A percentile compares a stretch with the other conserved stretches of the same genome.
These are phyloP conservation scores for Aspergillus felis DNA, from an alignment of 2,329 filamentous ascomycete species.

Conservation along the genomic window DNA sequence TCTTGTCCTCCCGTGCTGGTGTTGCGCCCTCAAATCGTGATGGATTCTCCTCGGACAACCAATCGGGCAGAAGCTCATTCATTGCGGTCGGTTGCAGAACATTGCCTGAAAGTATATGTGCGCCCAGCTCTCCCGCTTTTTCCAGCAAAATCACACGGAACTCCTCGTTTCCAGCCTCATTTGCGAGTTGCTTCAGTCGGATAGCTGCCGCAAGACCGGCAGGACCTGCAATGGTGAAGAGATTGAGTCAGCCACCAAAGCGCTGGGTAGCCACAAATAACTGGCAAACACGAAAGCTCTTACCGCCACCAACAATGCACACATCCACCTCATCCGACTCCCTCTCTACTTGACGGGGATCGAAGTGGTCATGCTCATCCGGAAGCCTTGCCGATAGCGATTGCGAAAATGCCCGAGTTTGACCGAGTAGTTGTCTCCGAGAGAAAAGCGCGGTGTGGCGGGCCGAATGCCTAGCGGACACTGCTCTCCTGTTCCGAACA, in stretches of 20 bases:
- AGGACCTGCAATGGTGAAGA: conserved; percentile 54
- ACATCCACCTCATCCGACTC: conserved; percentile 94
- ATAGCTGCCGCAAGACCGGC: conserved; percentile 91
- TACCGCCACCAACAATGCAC: conserved; percentile 88
- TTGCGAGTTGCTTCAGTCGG: conserved; percentile 89
- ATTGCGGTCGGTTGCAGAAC: conserved; percentile 87
- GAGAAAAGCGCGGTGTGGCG: conserved; percentile 20
- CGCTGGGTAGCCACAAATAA: not conserved
- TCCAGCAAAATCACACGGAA: conserved; percentile 90
- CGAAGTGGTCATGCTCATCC: conserved; percentile 56
- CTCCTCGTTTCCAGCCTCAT: conserved; percentile 90
- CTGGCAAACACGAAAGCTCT: conserved; percentile 13
- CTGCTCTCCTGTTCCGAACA: conserved; percentile 14
- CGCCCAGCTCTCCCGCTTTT: conserved; percentile 91
- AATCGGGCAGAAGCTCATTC: conserved; percentile 87
- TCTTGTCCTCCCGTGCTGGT: conserved; percentile 75
- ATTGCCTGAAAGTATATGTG: conserved; percentile 92
- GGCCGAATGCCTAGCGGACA: conserved; percentile 16
- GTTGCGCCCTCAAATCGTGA: conserved; percentile 84
- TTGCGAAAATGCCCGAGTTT: conserved; percentile 44
- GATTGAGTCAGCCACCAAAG: conserved; percentile 4
- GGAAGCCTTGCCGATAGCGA: conserved; percentile 39
- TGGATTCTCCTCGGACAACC: conserved; percentile 84
- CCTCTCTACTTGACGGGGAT: conserved; percentile 68
- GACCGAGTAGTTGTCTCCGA: conserved; percentile 14